A percentile compares a stretch with the other conserved stretches of the same genome.
Evolutionary conservation across 2,329 filamentous ascomycete species (phyloP).

Genomic region (Fusarium sterilihyphosum): DNA sequence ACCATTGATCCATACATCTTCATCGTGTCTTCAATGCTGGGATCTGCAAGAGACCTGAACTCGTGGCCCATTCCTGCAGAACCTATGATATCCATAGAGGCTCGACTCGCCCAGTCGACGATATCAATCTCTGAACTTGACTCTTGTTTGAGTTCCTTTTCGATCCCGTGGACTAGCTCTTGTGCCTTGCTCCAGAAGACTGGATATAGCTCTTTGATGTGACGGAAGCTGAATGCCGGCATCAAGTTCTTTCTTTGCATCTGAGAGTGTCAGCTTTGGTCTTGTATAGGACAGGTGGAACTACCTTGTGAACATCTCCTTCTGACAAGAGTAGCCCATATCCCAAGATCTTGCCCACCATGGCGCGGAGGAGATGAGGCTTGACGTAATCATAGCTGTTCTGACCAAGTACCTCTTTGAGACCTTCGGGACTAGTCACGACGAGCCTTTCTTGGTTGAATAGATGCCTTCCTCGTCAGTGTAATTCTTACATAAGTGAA

Average conservation of each 20-base stretch:
- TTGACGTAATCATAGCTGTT: constrained; percentile 31
- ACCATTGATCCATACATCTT: constrained; percentile 41
- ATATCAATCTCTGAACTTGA: constrained; percentile 5
- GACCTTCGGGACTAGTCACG: constrained; percentile 12
- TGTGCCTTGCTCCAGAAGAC: constrained; percentile 28
- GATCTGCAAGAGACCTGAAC: constrained; percentile 46
- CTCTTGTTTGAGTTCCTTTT: neutral
- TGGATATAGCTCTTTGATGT: constrained; percentile 30
- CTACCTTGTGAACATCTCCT: constrained; percentile 28
- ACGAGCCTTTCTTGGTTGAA: constrained; percentile 31
- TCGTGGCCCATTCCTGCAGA: constrained; percentile 48
- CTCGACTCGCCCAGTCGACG: constrained; percentile 29
- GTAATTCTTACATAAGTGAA: rapidly evolving
- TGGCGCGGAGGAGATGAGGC: constrained; percentile 25
- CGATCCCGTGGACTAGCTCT: constrained; percentile 6
- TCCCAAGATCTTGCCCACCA: constrained; percentile 27
- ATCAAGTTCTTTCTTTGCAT: constrained; percentile 32
- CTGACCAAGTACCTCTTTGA: constrained; percentile 25
- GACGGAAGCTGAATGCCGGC: constrained; percentile 35
- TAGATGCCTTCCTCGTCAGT: constrained; percentile 6
- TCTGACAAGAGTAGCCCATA: constrained; percentile 13
- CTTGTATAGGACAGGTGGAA: rapidly evolving
- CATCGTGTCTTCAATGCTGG: constrained; percentile 46
- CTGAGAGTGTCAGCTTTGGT: neutral
- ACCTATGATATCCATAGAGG: constrained; percentile 50